Percentiles rank a stretch among this genome's conserved stretches.
These are phyloP conservation scores for Chimonanthus salicifolius DNA, from an alignment of 164 flowering plant species.

Conservation along the genomic window DNA sequence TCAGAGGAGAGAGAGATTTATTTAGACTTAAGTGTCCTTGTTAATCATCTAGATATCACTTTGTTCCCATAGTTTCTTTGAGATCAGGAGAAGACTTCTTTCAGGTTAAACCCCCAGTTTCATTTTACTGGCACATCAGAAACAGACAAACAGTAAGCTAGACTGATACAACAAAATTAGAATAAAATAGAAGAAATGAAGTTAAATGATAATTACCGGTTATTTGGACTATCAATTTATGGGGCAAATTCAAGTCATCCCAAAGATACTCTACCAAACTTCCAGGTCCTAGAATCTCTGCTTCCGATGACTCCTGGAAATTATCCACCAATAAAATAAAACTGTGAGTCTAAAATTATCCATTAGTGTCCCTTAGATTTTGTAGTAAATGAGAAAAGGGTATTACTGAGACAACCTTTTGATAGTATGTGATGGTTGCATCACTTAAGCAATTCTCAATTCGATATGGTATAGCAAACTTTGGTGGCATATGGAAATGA, in stretches of 20 bases:
- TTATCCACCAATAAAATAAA: constrained; percentile 4
- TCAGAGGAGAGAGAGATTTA: too few species aligned
- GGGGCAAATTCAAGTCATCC: constrained; percentile 88
- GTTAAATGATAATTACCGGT: constrained; percentile 33
- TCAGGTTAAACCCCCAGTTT: too few species aligned
- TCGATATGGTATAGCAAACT: constrained; percentile 57
- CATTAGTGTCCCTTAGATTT: constrained; percentile 5
- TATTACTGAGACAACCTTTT: constrained; percentile 54
- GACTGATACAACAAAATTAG: not conserved
- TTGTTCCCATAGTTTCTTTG: too few species aligned
- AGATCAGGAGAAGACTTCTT: too few species aligned
- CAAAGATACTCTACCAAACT: constrained; percentile 59
- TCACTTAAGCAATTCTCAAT: constrained; percentile 69
- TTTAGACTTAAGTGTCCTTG: too few species aligned
- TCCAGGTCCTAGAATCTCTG: constrained; percentile 66
- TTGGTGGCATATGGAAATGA: constrained; percentile 58
- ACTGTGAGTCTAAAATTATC: not conserved
- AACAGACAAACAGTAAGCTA: not conserved
- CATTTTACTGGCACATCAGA: not conserved
- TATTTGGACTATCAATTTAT: constrained; percentile 65
- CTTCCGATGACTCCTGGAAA: constrained; percentile 56
- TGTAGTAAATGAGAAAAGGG: not conserved
- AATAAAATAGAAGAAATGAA: not conserved
- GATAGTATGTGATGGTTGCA: constrained; percentile 62
- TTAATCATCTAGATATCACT: too few species aligned